Evolutionary conservation across 2,329 filamentous ascomycete genomes (phyloP).

Genomic region (Colletotrichum sp.): DNA sequence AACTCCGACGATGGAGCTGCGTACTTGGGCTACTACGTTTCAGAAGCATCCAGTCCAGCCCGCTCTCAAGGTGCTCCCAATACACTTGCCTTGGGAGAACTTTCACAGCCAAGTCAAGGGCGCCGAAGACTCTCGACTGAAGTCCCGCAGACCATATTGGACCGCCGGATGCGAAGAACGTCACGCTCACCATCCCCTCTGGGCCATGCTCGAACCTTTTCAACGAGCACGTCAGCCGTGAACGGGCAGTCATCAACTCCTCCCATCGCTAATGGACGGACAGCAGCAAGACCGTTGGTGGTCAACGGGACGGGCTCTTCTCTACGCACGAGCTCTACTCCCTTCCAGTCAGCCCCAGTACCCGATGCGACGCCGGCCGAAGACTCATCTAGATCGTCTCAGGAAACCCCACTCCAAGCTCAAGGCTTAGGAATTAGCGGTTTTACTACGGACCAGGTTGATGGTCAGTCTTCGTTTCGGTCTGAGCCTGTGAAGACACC

Average conservation of each 20-base stretch:
- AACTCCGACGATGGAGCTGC: slow-evolving; percentile 50
- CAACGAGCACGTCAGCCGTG: slow-evolving; percentile 43
- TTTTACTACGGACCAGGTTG: neutral
- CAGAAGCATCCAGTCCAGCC: slow-evolving; percentile 31
- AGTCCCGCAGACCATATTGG: slow-evolving; percentile 57
- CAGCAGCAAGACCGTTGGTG: slow-evolving; percentile 52
- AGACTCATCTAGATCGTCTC: slow-evolving; percentile 19
- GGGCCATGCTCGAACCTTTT: slow-evolving; percentile 52
- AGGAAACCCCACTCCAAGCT: slow-evolving; percentile 34
- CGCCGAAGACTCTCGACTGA: slow-evolving; percentile 57
- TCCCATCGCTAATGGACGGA: slow-evolving; percentile 34
- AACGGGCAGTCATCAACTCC: slow-evolving; percentile 45
- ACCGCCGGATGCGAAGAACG: slow-evolving; percentile 56
- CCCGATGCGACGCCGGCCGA: slow-evolving; percentile 23
- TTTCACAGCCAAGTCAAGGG: slow-evolving; percentile 42
- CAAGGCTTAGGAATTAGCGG: slow-evolving; percentile 18
- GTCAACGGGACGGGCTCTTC: slow-evolving; percentile 59
- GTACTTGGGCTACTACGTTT: slow-evolving; percentile 42
- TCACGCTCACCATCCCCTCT: slow-evolving; percentile 63
- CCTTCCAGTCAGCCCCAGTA: slow-evolving; percentile 1
- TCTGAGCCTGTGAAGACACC: slow-evolving; percentile 19
- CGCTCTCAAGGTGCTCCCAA: slow-evolving; percentile 33
- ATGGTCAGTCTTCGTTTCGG: neutral
- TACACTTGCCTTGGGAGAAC: slow-evolving; percentile 53
- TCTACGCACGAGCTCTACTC: slow-evolving; percentile 36